Evolutionary conservation across 352 stramenopile species (phyloP).

Genomic region (Elongisporangium senticosum): DNA sequence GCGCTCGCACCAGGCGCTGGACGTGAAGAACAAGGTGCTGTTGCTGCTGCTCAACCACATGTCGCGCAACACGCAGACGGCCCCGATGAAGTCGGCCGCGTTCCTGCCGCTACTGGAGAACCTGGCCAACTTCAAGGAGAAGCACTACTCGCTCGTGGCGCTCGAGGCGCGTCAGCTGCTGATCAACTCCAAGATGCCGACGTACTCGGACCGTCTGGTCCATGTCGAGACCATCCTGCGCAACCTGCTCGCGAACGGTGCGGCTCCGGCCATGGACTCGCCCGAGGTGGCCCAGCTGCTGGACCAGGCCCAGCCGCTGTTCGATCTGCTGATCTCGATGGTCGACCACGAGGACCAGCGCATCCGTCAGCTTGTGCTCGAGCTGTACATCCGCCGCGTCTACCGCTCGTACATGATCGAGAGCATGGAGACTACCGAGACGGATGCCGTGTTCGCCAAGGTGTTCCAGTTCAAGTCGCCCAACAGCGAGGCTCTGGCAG

Average conservation of each 20-base stretch:
- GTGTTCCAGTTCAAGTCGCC: conserved; percentile 86
- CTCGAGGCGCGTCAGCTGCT: conserved; percentile 94
- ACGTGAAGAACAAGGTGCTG: conserved; percentile 81
- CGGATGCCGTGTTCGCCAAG: conserved; percentile 66
- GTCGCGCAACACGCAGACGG: conserved; percentile 21
- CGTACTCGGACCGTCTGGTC: conserved; percentile 87
- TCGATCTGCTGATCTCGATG: conserved; percentile 78
- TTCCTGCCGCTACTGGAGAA: conserved; percentile 84
- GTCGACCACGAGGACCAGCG: conserved; percentile 61
- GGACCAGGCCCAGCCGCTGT: conserved; percentile 82
- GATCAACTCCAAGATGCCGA: conserved; percentile 96
- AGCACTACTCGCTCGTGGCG: conserved; percentile 91
- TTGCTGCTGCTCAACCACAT: conserved; percentile 65
- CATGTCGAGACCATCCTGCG: conserved; percentile 75
- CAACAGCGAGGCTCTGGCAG: conserved; percentile 68
- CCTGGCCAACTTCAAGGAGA: conserved; percentile 85
- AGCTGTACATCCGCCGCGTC: conserved; percentile 81
- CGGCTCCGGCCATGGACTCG: conserved; percentile 8
- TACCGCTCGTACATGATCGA: conserved; percentile 85
- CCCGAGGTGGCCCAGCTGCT: conserved; percentile 56
- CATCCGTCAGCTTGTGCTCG: conserved; percentile 68
- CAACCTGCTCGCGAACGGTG: conserved; percentile 51
- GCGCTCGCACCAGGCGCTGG: conserved; percentile 88
- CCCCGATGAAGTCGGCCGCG: conserved; percentile 42
- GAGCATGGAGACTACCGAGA: conserved; percentile 70